phyloP scores from a whole-genome alignment of 2,329 filamentous ascomycete genomes.

The Epichloe sibirici region DNA sequence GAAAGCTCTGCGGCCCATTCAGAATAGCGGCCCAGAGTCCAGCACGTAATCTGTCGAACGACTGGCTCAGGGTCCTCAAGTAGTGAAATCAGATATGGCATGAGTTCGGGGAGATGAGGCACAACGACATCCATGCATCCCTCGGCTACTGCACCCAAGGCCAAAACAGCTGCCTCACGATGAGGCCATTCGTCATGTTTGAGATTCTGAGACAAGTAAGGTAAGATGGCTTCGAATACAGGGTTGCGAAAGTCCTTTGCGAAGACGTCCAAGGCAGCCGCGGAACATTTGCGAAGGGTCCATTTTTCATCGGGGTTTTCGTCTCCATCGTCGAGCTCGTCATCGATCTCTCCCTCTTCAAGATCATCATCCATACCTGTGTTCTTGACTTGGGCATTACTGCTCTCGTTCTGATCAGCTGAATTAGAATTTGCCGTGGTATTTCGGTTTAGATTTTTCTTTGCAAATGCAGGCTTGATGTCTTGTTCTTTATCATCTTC shows the following conservation, averaged over 20 bases:
- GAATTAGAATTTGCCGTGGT: conserved; percentile 40
- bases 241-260: conserved; percentile 78
- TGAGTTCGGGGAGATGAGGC: conserved; percentile 79
- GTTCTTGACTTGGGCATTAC: conserved; percentile 41
- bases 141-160: conserved; percentile 86
- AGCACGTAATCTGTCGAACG: conserved; percentile 93
- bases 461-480: conserved; percentile 85
- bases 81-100: conserved; percentile 80
- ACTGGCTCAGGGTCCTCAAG: conserved; percentile 78
- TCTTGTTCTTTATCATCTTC: conserved; percentile 83
- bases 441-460: conserved; percentile 46
- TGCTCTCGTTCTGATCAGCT: not conserved
- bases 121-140: conserved; percentile 84
- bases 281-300: conserved; percentile 95
- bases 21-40: conserved; percentile 90
- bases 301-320: conserved; percentile 85
- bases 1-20: conserved; percentile 74
- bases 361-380: conserved; percentile 57
- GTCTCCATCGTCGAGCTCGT: conserved; percentile 56
- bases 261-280: conserved; percentile 87
- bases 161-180: conserved; percentile 86
- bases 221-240: conserved; percentile 84
- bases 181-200: conserved; percentile 83
- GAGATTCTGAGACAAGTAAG: conserved; percentile 83
- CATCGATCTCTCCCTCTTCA: conserved; percentile 82